Evolutionary conservation across 2,329 filamentous ascomycete genomes (phyloP), one percentile per base, ranked within the genome.

Genomic region (Shiraia sp.): DNA sequence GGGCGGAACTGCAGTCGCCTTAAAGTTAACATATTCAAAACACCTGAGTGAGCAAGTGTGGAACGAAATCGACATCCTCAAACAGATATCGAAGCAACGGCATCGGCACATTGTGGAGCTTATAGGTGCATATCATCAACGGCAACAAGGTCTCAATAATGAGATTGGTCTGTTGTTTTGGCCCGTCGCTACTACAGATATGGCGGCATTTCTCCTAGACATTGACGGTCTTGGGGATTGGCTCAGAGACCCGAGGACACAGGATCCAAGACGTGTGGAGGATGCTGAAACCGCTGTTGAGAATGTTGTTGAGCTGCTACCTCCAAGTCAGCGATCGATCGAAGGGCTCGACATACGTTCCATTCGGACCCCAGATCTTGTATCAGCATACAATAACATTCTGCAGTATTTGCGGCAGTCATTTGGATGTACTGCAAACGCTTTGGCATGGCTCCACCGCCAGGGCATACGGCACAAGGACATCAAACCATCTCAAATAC

Each of bases 41-140:
- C n/a, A 28, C 10, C n/a, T 41, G 13, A 30, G 15, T 2, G 17
- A 36, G 1, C 32, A 34, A 8, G 47, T 56, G 26, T 43, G 34
- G 12, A 59, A 54, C 27, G 58, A 61, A 32, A 51, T 63, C 24
- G 36, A 51, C 7, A 55, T 60, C 8, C 35, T 63, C 2, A 56
- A 52, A n/a, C 49, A 55, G 31, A 33, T 61, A 0, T 46, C 47
- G 0, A n/a, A 33, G 13, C 3, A 32, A 13, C 32, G 44, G 9
- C 54, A 61, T 22, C 12, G 15, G 1, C 57, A 63, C 27, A 54
- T 63, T 25, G 47, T 59, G 12, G 35, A 47, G 8, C 40, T 63
- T 1, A 45, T 55, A 4, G 59, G 54, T 8, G 56, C 56, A 0
- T 63, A 63, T 28, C 47, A 45, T 1, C 43, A 58, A 25, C 27